Conservation (phyloP, 139 green algal species). For the Chlamydomonas sp. region DNA sequence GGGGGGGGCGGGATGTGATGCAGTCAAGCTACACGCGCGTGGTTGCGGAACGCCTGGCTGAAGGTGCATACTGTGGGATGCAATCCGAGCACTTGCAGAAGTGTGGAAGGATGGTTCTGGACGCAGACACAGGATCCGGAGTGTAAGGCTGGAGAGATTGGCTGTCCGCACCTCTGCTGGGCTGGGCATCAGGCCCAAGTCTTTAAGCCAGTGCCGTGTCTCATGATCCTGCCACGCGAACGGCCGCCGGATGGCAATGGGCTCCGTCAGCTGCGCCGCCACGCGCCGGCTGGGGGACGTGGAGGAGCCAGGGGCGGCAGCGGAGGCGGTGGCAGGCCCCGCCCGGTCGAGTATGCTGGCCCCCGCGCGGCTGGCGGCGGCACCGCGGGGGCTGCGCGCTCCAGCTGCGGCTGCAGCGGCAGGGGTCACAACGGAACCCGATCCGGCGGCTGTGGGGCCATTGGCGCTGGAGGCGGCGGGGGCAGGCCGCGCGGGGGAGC, state of each 20-base stretch:
- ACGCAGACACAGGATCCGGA: background rate
- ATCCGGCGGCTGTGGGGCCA: background rate
- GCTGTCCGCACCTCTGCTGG: background rate
- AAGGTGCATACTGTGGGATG: too few species aligned
- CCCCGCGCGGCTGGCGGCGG: background rate
- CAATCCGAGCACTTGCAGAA: too few species aligned
- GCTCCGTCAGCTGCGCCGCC: background rate
- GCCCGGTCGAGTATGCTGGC: constrained; percentile 30
- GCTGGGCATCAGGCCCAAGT: constrained; percentile 12
- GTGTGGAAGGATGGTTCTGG: too few species aligned
- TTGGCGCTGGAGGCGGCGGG: background rate
- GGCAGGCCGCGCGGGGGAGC: background rate
- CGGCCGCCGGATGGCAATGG: constrained; percentile 14
- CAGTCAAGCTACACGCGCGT: too few species aligned
- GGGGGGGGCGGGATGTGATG: too few species aligned
- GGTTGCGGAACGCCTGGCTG: too few species aligned
- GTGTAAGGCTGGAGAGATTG: background rate
- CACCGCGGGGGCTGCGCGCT: background rate
- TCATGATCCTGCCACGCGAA: constrained; percentile 44
- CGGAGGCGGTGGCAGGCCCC: background rate
- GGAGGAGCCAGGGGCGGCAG: background rate
- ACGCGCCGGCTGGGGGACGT: background rate
- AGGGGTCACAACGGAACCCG: background rate
- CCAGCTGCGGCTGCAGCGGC: too few species aligned
- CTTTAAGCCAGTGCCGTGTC: constrained; percentile 43